Conservation (phyloP, 2,329 filamentous ascomycete genomes). For the Calonectria montana region DNA sequence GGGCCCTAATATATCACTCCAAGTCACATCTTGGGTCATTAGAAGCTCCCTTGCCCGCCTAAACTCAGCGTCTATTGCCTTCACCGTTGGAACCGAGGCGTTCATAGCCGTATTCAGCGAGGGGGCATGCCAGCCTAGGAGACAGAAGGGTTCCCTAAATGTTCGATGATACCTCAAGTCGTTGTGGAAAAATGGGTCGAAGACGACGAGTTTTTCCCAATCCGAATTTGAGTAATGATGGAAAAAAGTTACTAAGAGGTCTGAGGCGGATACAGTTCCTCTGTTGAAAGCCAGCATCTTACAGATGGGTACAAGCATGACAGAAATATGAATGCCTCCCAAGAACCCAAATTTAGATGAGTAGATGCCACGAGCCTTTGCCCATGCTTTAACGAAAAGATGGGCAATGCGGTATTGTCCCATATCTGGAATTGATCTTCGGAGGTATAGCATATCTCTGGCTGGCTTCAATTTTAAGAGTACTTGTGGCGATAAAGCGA, state of each 20-base stretch:
- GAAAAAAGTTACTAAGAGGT: constrained; percentile 71
- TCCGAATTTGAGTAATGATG: constrained; percentile 70
- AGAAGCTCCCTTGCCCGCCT: constrained; percentile 57
- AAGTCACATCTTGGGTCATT: constrained; percentile 49
- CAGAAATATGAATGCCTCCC: constrained; percentile 72
- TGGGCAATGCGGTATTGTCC: constrained; percentile 69
- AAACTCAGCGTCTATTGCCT: constrained; percentile 64
- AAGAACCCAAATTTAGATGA: constrained; percentile 74
- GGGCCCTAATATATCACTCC: constrained; percentile 54
- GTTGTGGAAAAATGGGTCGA: constrained; percentile 70
- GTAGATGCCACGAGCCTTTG: constrained; percentile 71
- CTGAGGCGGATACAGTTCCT: constrained; percentile 55
- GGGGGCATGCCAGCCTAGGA: constrained; percentile 72
- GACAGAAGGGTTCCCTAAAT: constrained; percentile 69
- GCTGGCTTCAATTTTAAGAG: constrained; percentile 73
- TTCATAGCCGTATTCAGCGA: constrained; percentile 69
- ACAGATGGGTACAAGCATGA: constrained; percentile 70
- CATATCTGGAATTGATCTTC: constrained; percentile 69
- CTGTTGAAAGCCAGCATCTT: constrained; percentile 61
- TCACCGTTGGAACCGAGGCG: constrained; percentile 64
- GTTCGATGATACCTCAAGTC: constrained; percentile 64
- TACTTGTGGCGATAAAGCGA: constrained; percentile 65
- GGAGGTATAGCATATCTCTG: constrained; percentile 71
- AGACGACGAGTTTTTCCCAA: constrained; percentile 66
- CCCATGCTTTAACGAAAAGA: constrained; percentile 71